These are phyloP conservation scores for Pythium pyrilobum DNA, from an alignment of 352 stramenopile genomes.

Conservation along the genomic window DNA sequence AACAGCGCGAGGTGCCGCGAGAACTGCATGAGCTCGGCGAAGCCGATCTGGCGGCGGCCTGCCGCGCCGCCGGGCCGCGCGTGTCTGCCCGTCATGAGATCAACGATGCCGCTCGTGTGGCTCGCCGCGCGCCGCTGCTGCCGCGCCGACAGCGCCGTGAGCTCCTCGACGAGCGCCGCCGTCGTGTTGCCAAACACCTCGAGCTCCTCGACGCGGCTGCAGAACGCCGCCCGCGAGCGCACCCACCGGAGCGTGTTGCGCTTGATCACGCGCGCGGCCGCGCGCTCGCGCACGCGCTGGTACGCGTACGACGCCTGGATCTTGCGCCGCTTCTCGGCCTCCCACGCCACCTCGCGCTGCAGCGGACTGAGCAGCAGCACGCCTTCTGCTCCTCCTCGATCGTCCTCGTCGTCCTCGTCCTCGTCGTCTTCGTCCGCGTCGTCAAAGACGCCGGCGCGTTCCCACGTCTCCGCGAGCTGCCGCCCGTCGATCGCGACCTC, in stretches of 20 bases:
- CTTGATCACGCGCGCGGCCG: constrained; percentile 56
- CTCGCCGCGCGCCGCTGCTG: constrained; percentile 1
- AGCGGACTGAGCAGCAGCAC: not conserved
- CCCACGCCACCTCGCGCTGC: not conserved
- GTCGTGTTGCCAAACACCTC: constrained; percentile 58
- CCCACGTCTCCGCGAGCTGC: constrained; percentile 46
- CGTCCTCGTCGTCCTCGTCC: constrained; percentile 14
- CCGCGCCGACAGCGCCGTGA: constrained; percentile 20
- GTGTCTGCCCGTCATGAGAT: constrained; percentile 24
- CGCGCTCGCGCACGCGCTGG: constrained; percentile 46
- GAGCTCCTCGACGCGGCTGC: constrained; percentile 53
- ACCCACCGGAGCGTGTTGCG: constrained; percentile 49
- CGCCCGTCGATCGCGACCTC: constrained; percentile 47
- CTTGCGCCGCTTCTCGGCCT: constrained; percentile 4
- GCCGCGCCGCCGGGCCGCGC: constrained; percentile 4
- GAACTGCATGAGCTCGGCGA: constrained; percentile 57
- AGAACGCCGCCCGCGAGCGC: constrained; percentile 41
- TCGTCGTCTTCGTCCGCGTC: constrained; percentile 14
- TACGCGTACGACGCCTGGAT: constrained; percentile 48
- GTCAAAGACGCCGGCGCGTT: constrained; percentile 44
- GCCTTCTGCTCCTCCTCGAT: not conserved
- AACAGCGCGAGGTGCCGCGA: constrained; percentile 66
- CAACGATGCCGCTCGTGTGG: constrained; percentile 32
- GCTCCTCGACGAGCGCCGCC: constrained; percentile 39
- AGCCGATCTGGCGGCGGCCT: constrained; percentile 33